Evolutionary conservation across 164 flowering plant species (phyloP).

Genomic region (Dillenia turbinata): DNA sequence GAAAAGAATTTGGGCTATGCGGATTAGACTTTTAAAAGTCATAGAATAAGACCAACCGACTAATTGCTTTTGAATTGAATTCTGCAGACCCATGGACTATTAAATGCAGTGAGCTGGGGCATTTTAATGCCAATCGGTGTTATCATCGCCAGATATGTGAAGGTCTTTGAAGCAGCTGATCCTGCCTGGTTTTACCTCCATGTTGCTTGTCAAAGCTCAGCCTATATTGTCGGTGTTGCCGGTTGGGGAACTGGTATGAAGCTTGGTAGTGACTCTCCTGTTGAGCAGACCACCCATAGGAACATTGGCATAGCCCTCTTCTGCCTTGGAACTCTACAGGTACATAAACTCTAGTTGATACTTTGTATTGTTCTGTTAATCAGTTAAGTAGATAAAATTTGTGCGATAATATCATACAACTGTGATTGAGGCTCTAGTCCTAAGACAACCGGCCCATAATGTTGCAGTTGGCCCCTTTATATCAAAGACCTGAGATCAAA

Average conservation of each 20-base stretch:
- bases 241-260: conserved; percentile 37
- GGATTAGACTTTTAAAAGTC: too few relatives aligned
- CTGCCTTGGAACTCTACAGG: conserved; percentile 33
- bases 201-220: conserved; percentile 24
- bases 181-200: conserved; percentile 41
- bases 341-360: background rate
- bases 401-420: too few relatives aligned
- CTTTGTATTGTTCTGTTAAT: too few relatives aligned
- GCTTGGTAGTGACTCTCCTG: conserved; percentile 31
- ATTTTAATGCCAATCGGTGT: conserved; percentile 42
- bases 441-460: too few relatives aligned
- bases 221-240: conserved; percentile 29
- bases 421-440: too few relatives aligned
- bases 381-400: too few relatives aligned
- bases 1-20: too few relatives aligned
- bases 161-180: conserved; percentile 34
- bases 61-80: background rate
- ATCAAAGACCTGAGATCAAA: too few relatives aligned
- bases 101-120: conserved; percentile 54
- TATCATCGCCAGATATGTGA: conserved; percentile 40
- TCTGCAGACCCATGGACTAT: conserved; percentile 43
- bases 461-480: too few relatives aligned
- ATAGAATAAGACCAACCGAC: background rate
- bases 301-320: conserved; percentile 29
- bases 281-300: conserved; percentile 17